These are phyloP conservation scores for Rhizopus delemar DNA, from an alignment of 371 early-diverging fungal species.

Conservation along the genomic window DNA sequence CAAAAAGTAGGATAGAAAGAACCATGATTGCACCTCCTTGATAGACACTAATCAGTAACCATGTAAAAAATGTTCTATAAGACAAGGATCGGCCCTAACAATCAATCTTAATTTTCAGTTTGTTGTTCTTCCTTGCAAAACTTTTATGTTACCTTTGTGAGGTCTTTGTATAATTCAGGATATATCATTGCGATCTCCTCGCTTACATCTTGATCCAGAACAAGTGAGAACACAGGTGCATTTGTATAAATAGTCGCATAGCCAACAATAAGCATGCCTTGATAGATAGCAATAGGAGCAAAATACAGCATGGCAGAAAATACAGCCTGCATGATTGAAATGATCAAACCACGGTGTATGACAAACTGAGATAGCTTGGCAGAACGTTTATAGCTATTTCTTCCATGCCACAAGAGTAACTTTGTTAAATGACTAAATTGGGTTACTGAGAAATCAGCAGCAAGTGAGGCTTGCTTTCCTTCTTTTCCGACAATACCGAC, in stretches of 20 bases:
- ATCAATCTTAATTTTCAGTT: background rate
- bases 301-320: constrained; percentile 98
- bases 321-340: constrained; percentile 98
- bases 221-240: constrained; percentile 96
- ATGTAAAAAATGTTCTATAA: constrained; percentile 91
- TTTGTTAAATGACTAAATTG: constrained; percentile 90
- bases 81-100: constrained; percentile 85
- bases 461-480: constrained; percentile 96
- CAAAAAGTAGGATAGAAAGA: constrained; percentile 90
- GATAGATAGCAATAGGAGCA: constrained; percentile 97
- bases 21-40: constrained; percentile 98
- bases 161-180: constrained; percentile 97
- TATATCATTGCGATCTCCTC: constrained; percentile 92
- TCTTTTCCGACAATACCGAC: constrained; percentile 99
- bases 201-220: constrained; percentile 89
- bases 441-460: constrained; percentile 95
- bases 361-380: constrained; percentile 97
- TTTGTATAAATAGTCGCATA: constrained; percentile 97
- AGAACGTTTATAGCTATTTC: constrained; percentile 95
- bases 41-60: constrained; percentile 95
- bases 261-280: constrained; percentile 71
- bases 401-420: constrained; percentile 96
- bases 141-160: constrained; percentile 70
- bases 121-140: background rate
- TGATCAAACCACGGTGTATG: constrained; percentile 98